These are phyloP conservation scores for Exophiala sp. DNA, from an alignment of 2,329 filamentous ascomycete genomes.

Conservation along the genomic window DNA sequence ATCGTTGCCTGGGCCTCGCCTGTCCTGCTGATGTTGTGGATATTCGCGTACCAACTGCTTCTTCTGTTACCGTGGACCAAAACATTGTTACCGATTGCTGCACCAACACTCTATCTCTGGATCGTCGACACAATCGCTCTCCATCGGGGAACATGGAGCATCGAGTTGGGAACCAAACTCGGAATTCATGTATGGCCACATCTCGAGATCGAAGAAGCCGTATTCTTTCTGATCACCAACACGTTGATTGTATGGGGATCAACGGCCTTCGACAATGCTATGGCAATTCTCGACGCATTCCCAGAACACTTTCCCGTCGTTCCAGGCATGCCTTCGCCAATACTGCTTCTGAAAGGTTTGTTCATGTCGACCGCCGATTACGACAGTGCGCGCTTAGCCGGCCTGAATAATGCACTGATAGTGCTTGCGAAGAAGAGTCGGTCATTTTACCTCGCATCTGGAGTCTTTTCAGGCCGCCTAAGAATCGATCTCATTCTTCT, in stretches of 20 bases:
- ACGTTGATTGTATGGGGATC: slow-evolving; percentile 66
- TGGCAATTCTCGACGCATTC: slow-evolving; percentile 64
- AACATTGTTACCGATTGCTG: slow-evolving; percentile 56
- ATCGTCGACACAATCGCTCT: slow-evolving; percentile 67
- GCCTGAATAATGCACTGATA: slow-evolving; percentile 57
- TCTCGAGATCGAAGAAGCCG: slow-evolving; percentile 68
- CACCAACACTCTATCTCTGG: slow-evolving; percentile 70
- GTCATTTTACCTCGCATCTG: slow-evolving; percentile 70
- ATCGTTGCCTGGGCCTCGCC: slow-evolving; percentile 68
- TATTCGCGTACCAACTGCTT: slow-evolving; percentile 61
- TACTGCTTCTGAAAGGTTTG: slow-evolving; percentile 53
- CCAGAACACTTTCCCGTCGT: slow-evolving; percentile 54
- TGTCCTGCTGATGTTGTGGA: slow-evolving; percentile 63
- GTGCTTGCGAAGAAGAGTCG: slow-evolving; percentile 63
- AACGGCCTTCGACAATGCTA: slow-evolving; percentile 64
- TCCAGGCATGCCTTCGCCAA: slow-evolving; percentile 48
- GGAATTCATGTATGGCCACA: slow-evolving; percentile 60
- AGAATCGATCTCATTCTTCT: slow-evolving; percentile 66
- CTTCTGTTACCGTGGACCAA: slow-evolving; percentile 57
- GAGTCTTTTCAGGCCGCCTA: slow-evolving; percentile 64
- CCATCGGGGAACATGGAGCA: slow-evolving; percentile 67
- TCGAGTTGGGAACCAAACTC: slow-evolving; percentile 65
- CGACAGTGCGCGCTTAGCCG: slow-evolving; percentile 56
- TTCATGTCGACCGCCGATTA: slow-evolving; percentile 49
- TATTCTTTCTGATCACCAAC: slow-evolving; percentile 72